phyloP scores from a whole-genome alignment of 768 basidiomycete genomes.

The Piloderma croceum region DNA sequence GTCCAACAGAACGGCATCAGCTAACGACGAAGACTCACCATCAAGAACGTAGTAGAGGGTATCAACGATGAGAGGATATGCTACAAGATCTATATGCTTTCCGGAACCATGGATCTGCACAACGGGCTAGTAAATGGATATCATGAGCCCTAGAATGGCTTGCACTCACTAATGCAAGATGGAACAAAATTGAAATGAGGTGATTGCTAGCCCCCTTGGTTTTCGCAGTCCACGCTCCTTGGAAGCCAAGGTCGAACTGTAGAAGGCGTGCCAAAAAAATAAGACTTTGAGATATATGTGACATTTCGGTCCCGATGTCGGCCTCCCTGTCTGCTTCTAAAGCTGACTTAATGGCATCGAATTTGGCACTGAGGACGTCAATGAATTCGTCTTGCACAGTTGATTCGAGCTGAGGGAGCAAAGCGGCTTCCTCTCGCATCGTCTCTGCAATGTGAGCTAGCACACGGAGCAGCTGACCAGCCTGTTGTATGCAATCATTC shows the following conservation, averaged over 20 bases:
- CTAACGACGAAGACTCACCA: constrained; percentile 43
- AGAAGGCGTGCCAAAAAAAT: constrained; percentile 61
- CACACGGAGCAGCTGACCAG: constrained; percentile 65
- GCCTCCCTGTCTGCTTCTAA: constrained; percentile 22
- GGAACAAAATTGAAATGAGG: constrained; percentile 27
- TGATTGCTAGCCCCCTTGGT: constrained; percentile 41
- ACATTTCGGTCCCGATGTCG: constrained; percentile 12
- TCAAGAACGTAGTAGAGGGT: constrained; percentile 71
- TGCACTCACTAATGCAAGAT: constrained; percentile 17
- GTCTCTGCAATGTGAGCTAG: constrained; percentile 66
- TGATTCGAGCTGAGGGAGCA: constrained; percentile 46
- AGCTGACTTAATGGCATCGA: constrained; percentile 36
- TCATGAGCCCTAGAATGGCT: no score
- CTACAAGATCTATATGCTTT: constrained; percentile 46
- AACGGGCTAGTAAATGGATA: no score
- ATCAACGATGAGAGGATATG: constrained; percentile 66
- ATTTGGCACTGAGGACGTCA: constrained; percentile 39
- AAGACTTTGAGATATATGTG: constrained; percentile 35
- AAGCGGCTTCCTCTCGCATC: constrained; percentile 40
- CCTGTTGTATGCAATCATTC: constrained; percentile 41
- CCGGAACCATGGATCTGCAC: constrained; percentile 52
- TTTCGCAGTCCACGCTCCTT: constrained; percentile 47
- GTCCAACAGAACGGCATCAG: background rate
- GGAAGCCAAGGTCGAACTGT: constrained; percentile 70
- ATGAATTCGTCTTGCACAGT: constrained; percentile 56